These are phyloP conservation scores for Boletus pseudopeckii DNA, from an alignment of 768 basidiomycete genomes.

Conservation along the genomic window DNA sequence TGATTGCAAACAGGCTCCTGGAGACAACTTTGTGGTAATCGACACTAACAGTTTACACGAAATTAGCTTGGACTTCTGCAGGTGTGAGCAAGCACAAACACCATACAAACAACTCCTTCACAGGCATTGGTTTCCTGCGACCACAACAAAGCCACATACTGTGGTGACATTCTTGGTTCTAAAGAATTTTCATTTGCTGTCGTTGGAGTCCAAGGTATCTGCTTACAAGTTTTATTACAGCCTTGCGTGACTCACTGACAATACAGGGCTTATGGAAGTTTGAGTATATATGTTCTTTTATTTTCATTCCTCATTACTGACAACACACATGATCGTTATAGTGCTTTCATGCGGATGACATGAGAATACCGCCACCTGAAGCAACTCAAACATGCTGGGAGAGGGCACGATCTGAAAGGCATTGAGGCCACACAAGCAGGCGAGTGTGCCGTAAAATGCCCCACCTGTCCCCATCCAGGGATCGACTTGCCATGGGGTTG, in stretches of 20 bases:
- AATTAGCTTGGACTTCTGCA: background rate
- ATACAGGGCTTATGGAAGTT: too few relatives aligned
- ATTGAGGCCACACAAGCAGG: background rate
- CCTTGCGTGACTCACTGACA: background rate
- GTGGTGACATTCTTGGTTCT: background rate
- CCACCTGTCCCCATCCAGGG: conserved; percentile 1
- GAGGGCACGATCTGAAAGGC: background rate
- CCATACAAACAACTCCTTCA: conserved; percentile 1
- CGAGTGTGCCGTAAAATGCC: conserved; percentile 1
- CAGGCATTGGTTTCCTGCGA: background rate
- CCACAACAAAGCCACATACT: background rate
- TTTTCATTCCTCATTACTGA: too few relatives aligned
- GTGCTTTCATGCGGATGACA: background rate
- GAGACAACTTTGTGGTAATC: background rate
- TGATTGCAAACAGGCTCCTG: background rate
- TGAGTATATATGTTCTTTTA: too few relatives aligned
- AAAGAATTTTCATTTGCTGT: background rate
- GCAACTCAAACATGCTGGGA: too few relatives aligned
- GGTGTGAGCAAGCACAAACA: background rate
- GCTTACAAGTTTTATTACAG: background rate
- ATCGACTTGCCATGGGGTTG: background rate
- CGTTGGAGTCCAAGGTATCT: background rate
- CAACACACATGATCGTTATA: too few relatives aligned
- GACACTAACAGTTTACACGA: background rate
- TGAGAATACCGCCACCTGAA: conserved; percentile 1